Conservation (phyloP, 495 filamentous ascomycete genomes). For the Astrocystis sublimbata region DNA sequence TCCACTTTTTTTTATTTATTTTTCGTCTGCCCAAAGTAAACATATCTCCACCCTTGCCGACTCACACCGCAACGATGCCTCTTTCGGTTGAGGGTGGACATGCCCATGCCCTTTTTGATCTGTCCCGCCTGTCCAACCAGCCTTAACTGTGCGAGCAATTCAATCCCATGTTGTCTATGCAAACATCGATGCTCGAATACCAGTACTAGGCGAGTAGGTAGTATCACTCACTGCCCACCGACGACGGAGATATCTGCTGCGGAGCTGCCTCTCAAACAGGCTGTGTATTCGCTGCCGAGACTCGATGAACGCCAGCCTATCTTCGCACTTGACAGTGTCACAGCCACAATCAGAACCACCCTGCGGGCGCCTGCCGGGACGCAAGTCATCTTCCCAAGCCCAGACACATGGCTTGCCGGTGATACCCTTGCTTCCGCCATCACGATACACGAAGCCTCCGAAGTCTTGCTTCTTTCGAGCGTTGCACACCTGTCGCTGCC, state of each 20-base stretch:
- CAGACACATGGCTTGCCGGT: constrained; percentile 42
- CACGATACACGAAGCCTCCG: constrained; percentile 19
- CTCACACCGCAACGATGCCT: constrained; percentile 13
- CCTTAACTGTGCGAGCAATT: background rate
- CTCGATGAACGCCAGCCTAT: background rate
- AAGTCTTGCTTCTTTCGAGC: constrained; percentile 27
- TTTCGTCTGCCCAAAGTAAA: constrained; percentile 7
- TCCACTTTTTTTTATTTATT: constrained; percentile 15
- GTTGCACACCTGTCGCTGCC: constrained; percentile 20
- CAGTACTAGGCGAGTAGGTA: too few species aligned
- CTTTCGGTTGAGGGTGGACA: constrained; percentile 8
- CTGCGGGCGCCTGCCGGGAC: background rate
- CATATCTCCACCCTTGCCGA: constrained; percentile 2
- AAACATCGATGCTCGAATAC: background rate
- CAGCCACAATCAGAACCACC: background rate
- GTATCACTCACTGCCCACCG: too few species aligned
- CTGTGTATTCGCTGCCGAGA: too few species aligned
- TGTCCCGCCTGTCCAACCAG: constrained; percentile 1
- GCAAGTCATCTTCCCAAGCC: background rate
- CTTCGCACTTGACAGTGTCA: constrained; percentile 1
- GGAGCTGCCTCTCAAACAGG: too few species aligned
- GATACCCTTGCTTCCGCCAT: constrained; percentile 32
- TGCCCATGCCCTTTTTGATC: constrained; percentile 8
- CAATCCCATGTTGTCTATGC: constrained; percentile 7
- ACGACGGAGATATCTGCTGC: too few species aligned